Evolutionary conservation across 257 asterid species (phyloP).

Genomic region (Verbena officinalis): DNA sequence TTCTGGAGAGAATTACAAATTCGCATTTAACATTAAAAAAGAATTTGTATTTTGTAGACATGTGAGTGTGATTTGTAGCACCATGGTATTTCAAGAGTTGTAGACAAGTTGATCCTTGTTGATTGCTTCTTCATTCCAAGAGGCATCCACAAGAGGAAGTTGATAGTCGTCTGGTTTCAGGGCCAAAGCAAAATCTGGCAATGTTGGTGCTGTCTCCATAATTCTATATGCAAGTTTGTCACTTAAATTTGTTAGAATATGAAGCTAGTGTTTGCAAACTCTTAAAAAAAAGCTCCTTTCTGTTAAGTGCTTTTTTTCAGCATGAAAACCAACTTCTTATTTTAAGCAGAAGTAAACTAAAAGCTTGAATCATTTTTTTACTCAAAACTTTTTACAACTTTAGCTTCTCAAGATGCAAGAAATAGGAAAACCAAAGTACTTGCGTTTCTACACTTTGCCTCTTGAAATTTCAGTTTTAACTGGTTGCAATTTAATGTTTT

Average conservation of each 20-base stretch:
- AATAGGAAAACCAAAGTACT: too few species aligned
- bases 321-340: too few species aligned
- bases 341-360: too few species aligned
- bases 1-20: background rate
- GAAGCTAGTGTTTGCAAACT: too few species aligned
- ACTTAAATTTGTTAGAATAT: background rate
- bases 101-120: background rate
- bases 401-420: too few species aligned
- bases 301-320: too few species aligned
- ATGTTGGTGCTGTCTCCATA: conserved; percentile 73
- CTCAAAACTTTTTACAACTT: too few species aligned
- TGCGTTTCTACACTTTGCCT: too few species aligned
- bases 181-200: conserved; percentile 75
- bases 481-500: too few species aligned
- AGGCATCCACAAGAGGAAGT: conserved; percentile 53
- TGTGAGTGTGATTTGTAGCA: background rate
- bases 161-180: conserved; percentile 80
- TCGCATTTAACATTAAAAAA: background rate
- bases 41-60: background rate
- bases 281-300: background rate
- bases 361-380: too few species aligned
- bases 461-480: too few species aligned
- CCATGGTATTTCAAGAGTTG: background rate
- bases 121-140: conserved; percentile 48
- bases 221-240: conserved; percentile 42